phyloP scores from a whole-genome alignment of 208 protist genomes.

The Kentomonas sorsogonicus region DNA sequence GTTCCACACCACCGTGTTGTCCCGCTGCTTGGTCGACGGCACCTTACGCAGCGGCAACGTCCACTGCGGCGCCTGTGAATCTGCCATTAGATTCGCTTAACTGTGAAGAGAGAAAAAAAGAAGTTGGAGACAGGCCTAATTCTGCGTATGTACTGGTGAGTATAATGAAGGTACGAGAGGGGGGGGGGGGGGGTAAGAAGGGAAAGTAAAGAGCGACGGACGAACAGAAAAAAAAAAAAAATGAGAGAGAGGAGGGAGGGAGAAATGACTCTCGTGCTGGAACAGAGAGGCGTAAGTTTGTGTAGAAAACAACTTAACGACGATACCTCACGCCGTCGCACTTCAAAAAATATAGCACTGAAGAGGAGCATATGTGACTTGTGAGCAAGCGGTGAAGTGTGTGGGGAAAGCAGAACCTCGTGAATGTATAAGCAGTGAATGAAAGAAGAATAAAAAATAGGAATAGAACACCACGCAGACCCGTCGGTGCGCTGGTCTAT shows the following conservation, averaged over 20 bases:
- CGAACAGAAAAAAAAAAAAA: constrained; percentile 12
- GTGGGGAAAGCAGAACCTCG: background rate
- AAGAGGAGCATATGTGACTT: background rate
- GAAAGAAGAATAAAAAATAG: background rate
- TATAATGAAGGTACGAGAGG: no score
- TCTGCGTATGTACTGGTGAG: no score
- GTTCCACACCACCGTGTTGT: constrained; percentile 67
- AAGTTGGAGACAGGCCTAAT: no score
- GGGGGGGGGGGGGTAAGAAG: no score
- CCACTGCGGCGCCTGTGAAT: no score
- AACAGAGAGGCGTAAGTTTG: no score
- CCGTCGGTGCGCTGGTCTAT: background rate
- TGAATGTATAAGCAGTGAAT: constrained; percentile 1
- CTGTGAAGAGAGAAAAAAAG: constrained; percentile 9
- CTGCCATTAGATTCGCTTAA: constrained; percentile 22
- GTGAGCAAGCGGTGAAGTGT: background rate
- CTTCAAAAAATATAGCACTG: background rate
- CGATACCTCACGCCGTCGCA: no score
- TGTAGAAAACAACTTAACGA: no score
- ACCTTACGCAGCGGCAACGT: constrained; percentile 62
- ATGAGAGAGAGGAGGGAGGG: background rate
- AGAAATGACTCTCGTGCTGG: no score
- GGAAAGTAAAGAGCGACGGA: no score
- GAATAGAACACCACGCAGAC: background rate
- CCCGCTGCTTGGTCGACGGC: constrained; percentile 36